Evolutionary conservation across 306 rosid genomes (phyloP).

Genomic region (Vigna unguiculata): DNA sequence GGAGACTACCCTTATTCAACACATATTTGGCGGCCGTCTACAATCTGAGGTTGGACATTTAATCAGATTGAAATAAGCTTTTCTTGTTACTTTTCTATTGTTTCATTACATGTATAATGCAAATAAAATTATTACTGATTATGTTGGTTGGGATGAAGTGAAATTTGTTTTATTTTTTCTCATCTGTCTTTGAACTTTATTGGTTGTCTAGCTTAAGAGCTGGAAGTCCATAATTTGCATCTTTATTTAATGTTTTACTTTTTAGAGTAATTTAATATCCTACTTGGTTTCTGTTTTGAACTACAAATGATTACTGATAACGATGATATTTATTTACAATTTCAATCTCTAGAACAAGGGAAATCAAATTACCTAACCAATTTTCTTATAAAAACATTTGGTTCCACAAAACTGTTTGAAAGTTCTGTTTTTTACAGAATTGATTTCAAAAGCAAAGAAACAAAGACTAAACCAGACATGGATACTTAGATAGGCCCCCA

Average conservation of each 20-base stretch:
- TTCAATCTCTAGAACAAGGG: background rate
- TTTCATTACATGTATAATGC: slow-evolving; percentile 10
- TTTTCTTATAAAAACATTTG: background rate
- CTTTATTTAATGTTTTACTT: slow-evolving; percentile 16
- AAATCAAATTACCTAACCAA: background rate
- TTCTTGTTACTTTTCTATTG: slow-evolving; percentile 29
- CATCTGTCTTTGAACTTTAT: slow-evolving; percentile 9
- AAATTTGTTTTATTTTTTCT: slow-evolving; percentile 5
- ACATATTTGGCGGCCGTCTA: slow-evolving; percentile 92
- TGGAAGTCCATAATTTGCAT: slow-evolving; percentile 22
- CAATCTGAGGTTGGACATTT: slow-evolving; percentile 85
- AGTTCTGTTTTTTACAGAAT: background rate
- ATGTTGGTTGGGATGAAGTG: slow-evolving; percentile 25
- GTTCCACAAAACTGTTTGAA: slow-evolving; percentile 1
- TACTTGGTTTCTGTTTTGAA: slow-evolving; percentile 7
- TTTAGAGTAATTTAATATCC: slow-evolving; percentile 9
- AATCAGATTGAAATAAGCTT: slow-evolving; percentile 8
- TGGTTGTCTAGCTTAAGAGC: slow-evolving; percentile 3
- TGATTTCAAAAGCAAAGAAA: background rate
- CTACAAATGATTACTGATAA: background rate
- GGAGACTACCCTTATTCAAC: slow-evolving; percentile 93
- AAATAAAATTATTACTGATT: background rate
- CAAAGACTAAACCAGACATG: background rate
- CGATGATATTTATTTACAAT: background rate
- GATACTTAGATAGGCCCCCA: background rate